Evolutionary conservation across 2,329 filamentous ascomycete species (phyloP).

Genomic region (Botryotinia convoluta): DNA sequence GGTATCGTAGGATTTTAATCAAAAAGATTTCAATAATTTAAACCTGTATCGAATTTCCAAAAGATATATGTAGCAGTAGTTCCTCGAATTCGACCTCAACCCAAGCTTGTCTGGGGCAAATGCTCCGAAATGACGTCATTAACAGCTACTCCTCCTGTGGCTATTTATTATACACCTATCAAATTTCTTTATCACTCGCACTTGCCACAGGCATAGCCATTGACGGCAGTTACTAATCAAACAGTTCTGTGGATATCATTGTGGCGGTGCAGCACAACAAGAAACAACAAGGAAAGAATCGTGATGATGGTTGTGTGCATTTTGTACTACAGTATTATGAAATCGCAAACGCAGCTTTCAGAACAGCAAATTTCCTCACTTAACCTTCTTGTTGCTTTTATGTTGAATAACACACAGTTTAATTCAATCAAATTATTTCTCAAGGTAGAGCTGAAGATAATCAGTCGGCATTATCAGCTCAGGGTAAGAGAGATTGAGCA

Average conservation of each 20-base stretch:
- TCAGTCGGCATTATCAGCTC: not conserved
- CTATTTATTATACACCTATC: not conserved
- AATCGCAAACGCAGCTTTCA: not conserved
- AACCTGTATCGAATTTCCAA: not conserved
- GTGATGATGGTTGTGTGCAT: not conserved
- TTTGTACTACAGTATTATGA: not conserved
- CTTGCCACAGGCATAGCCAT: not conserved
- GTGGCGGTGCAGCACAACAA: not conserved
- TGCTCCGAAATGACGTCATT: not conserved
- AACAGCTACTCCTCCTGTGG: not conserved
- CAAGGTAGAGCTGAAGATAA: not conserved
- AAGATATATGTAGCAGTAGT: not conserved
- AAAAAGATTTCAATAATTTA: not conserved
- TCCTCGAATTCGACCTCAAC: not conserved
- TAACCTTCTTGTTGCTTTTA: not conserved
- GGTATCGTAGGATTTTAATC: not conserved
- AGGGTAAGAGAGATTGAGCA: not conserved
- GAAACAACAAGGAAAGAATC: not conserved
- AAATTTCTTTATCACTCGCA: not conserved
- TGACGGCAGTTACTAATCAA: not conserved
- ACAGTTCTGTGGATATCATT: not conserved
- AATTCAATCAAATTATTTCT: not conserved
- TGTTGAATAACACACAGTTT: not conserved
- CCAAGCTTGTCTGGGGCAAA: not conserved
- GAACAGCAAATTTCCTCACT: not conserved